These are phyloP conservation scores for Austroboletus eburneus DNA, from an alignment of 768 basidiomycete genomes.

Conservation along the genomic window DNA sequence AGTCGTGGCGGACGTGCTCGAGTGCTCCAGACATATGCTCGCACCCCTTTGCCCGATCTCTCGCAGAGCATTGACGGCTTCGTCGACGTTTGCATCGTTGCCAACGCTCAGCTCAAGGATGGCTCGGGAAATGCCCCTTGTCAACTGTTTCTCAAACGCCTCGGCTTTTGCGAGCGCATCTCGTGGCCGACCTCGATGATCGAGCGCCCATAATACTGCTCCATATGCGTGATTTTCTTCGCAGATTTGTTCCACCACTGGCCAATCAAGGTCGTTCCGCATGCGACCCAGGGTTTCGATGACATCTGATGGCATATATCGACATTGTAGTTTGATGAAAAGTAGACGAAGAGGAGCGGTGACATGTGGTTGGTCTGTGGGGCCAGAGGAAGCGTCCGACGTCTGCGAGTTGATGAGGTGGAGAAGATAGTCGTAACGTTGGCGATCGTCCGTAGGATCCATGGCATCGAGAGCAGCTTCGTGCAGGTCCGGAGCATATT, in stretches of 20 bases:
- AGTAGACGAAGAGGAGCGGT: constrained; percentile 46
- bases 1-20: constrained; percentile 38
- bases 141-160: constrained; percentile 49
- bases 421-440: constrained; percentile 74
- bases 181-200: constrained; percentile 57
- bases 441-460: constrained; percentile 39
- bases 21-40: constrained; percentile 66
- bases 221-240: constrained; percentile 64
- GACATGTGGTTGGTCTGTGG: constrained; percentile 41
- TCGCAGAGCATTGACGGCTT: constrained; percentile 47
- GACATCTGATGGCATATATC: constrained; percentile 59
- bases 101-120: constrained; percentile 26
- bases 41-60: constrained; percentile 59
- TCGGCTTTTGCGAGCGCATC: constrained; percentile 68
- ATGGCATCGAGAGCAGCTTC: constrained; percentile 53
- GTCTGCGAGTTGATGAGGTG: constrained; percentile 54
- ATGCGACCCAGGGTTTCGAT: constrained; percentile 58
- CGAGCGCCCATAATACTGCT: constrained; percentile 77
- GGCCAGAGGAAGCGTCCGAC: constrained; percentile 29
- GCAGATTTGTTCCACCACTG: constrained; percentile 55
- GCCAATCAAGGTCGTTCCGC: constrained; percentile 50
- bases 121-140: constrained; percentile 39
- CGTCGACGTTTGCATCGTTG: constrained; percentile 22
- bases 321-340: constrained; percentile 73
- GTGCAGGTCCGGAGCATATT: constrained; percentile 64